These are phyloP conservation scores for Arthrobotrys megalospora DNA, from an alignment of 2,329 filamentous ascomycete genomes.

Conservation along the genomic window DNA sequence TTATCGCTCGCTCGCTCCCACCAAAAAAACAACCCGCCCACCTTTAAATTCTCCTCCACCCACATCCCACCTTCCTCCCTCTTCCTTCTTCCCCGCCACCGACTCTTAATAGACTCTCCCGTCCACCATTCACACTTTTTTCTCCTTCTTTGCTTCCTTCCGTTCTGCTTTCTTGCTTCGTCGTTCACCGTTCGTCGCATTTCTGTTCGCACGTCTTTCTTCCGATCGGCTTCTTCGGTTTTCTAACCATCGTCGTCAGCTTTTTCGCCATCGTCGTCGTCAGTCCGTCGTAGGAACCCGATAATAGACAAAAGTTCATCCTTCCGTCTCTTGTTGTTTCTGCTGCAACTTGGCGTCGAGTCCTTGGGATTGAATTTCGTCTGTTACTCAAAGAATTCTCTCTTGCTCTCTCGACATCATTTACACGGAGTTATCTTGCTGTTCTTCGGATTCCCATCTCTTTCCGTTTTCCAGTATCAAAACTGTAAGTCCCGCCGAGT, in stretches of 20 bases:
- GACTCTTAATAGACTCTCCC: slow-evolving; percentile 61
- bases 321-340: slow-evolving; percentile 63
- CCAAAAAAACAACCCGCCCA: slow-evolving; percentile 4
- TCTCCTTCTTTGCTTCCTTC: slow-evolving; percentile 33
- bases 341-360: slow-evolving; percentile 61
- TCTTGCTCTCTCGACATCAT: slow-evolving; percentile 62
- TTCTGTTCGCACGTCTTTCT: slow-evolving; percentile 62
- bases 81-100: slow-evolving; percentile 52
- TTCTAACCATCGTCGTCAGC: slow-evolving; percentile 61
- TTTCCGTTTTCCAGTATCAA: slow-evolving; percentile 57
- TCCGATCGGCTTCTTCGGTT: slow-evolving; percentile 44
- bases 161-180: slow-evolving; percentile 61
- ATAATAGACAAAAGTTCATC: slow-evolving; percentile 62
- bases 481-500: slow-evolving; percentile 60
- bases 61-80: slow-evolving; percentile 33
- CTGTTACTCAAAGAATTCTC: slow-evolving; percentile 35
- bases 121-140: slow-evolving; percentile 59
- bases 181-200: slow-evolving; percentile 61
- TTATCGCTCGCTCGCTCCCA: slow-evolving; percentile 13
- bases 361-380: slow-evolving; percentile 62
- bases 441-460: slow-evolving; percentile 59
- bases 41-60: slow-evolving; percentile 27
- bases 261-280: slow-evolving; percentile 49
- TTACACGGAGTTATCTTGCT: slow-evolving; percentile 63
- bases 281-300: slow-evolving; percentile 56